A percentile compares a stretch with the other conserved stretches of the same genome.
phyloP scores from a whole-genome alignment of 768 basidiomycete species.

The Lactifluus hygrophoroides region DNA sequence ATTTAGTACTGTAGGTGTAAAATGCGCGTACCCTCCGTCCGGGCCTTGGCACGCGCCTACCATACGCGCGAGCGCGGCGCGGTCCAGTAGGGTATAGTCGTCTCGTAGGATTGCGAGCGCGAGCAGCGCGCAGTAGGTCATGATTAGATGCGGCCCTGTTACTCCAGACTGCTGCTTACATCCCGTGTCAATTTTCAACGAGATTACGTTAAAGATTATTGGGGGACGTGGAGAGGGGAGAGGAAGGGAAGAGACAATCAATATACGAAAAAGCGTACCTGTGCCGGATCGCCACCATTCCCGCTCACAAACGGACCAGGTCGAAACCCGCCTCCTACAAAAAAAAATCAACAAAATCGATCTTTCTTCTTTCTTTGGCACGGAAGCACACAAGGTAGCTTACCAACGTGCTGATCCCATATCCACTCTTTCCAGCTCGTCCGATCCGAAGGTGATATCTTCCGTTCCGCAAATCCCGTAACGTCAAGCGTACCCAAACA shows the following conservation, averaged over 20 bases:
- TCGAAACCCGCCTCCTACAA: slow-evolving; percentile 44
- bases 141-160: slow-evolving; percentile 75
- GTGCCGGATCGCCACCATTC: slow-evolving; percentile 29
- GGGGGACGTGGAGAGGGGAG: slow-evolving; percentile 7
- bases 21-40: slow-evolving; percentile 80
- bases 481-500: slow-evolving; percentile 81
- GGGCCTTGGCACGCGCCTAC: slow-evolving; percentile 61
- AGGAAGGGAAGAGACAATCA: too few relatives aligned
- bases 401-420: slow-evolving; percentile 78
- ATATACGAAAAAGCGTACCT: slow-evolving; percentile 20
- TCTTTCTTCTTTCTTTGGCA: too few relatives aligned
- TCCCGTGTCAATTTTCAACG: too few relatives aligned
- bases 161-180: slow-evolving; percentile 31
- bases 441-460: slow-evolving; percentile 44
- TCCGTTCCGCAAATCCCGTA: slow-evolving; percentile 41
- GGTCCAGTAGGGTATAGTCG: slow-evolving; percentile 64
- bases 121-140: slow-evolving; percentile 88
- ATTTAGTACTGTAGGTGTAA: too few relatives aligned
- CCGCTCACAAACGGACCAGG: slow-evolving; percentile 66
- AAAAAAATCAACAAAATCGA: too few relatives aligned
- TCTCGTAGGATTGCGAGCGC: slow-evolving; percentile 83
- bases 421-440: slow-evolving; percentile 73
- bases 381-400: slow-evolving; percentile 10
- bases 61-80: slow-evolving; percentile 55
- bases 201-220: too few relatives aligned